Evolutionary conservation across 495 filamentous ascomycete genomes (phyloP).

Genomic region (Penicillium bovifimosum): DNA sequence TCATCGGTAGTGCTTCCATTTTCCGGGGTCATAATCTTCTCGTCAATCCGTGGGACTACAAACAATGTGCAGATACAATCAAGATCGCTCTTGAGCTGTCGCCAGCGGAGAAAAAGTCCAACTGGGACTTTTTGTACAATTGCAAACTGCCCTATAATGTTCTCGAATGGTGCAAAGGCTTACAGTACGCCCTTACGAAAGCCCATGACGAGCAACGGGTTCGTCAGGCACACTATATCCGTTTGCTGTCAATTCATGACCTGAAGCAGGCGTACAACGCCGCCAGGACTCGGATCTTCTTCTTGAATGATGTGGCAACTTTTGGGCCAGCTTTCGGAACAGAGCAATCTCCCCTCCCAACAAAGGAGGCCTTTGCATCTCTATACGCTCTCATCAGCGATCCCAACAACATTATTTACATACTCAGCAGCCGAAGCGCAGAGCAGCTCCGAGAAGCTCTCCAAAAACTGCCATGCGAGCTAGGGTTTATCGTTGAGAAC

Average conservation of each 20-base stretch:
- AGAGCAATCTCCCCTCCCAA: constrained; percentile 23
- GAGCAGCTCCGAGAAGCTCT: constrained; percentile 67
- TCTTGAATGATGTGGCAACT: constrained; percentile 79
- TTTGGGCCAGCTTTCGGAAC: constrained; percentile 54
- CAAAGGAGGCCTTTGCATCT: constrained; percentile 59
- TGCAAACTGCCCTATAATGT: constrained; percentile 69
- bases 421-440: constrained; percentile 73
- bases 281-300: constrained; percentile 60
- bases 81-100: constrained; percentile 69
- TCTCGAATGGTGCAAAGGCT: constrained; percentile 63
- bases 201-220: constrained; percentile 65
- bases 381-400: constrained; percentile 64
- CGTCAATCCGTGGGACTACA: constrained; percentile 90
- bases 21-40: constrained; percentile 64
- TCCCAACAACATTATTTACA: constrained; percentile 68
- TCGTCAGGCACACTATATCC: constrained; percentile 65
- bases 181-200: constrained; percentile 51
- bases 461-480: constrained; percentile 53
- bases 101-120: constrained; percentile 57
- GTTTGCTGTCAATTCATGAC: constrained; percentile 57
- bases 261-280: constrained; percentile 56
- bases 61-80: constrained; percentile 72
- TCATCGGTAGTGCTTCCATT: constrained; percentile 81
- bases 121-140: constrained; percentile 67
- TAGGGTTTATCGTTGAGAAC: constrained; percentile 85